phyloP scores from a whole-genome alignment of 768 basidiomycete species.

The Cystofilobasidium capitatum region DNA sequence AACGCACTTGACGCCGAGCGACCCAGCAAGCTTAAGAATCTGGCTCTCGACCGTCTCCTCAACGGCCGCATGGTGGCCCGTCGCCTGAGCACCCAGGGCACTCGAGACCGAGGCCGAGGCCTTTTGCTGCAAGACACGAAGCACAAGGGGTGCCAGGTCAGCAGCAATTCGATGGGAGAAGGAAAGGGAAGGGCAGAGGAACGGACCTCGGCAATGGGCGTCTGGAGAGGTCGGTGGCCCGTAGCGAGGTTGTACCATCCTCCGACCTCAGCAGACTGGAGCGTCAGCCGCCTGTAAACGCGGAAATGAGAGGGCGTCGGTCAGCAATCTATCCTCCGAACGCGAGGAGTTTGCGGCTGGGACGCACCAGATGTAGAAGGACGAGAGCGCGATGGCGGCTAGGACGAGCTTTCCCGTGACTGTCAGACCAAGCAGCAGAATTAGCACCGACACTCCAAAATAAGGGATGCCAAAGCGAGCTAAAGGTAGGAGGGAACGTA shows the following conservation, averaged over 20 bases:
- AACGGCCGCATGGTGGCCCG: not conserved
- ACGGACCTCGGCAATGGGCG: conserved; percentile 10
- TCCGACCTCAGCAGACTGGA: conserved; percentile 21
- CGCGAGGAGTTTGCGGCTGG: too few relatives aligned
- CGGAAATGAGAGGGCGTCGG: not conserved
- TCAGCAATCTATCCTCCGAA: not conserved
- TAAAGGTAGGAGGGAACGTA: not conserved
- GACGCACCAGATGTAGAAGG: conserved; percentile 20
- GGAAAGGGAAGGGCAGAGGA: not conserved
- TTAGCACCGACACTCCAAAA: not conserved
- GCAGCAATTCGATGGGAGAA: not conserved
- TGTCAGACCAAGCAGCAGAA: not conserved
- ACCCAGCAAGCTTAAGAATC: conserved; percentile 19
- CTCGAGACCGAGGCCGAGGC: not conserved
- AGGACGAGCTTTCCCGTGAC: conserved; percentile 17
- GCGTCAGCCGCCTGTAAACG: conserved; percentile 1
- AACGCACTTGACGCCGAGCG: conserved; percentile 26
- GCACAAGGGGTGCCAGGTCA: not conserved
- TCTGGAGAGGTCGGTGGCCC: not conserved
- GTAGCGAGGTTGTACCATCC: conserved; percentile 26
- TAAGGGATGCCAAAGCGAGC: not conserved
- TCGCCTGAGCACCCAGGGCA: not conserved
- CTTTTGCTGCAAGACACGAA: not conserved
- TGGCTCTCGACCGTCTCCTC: conserved; percentile 12
- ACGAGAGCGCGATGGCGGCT: conserved; percentile 8